Evolutionary conservation across 2,329 filamentous ascomycete species (phyloP).

Genomic region (Nemania sp.): DNA sequence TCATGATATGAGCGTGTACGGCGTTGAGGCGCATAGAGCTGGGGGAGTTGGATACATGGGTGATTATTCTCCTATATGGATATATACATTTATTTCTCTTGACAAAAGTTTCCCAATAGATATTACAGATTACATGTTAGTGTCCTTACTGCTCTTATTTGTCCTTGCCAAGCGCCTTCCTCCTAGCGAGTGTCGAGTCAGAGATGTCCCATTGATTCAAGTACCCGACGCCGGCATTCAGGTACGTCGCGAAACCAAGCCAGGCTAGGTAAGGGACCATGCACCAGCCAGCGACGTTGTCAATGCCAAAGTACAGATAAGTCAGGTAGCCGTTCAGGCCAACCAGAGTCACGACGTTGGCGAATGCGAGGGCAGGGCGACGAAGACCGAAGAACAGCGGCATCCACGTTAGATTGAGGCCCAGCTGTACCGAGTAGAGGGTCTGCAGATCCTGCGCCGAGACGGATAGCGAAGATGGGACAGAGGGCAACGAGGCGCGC

Average conservation of each 20-base stretch:
- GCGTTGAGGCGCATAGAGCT: slow-evolving; percentile 25
- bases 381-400: slow-evolving; percentile 86
- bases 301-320: slow-evolving; percentile 76
- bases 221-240: slow-evolving; percentile 71
- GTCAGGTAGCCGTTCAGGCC: slow-evolving; percentile 75
- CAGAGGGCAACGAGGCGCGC: slow-evolving; percentile 62
- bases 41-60: not conserved
- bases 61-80: slow-evolving; percentile 9
- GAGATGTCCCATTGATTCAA: slow-evolving; percentile 70
- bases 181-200: slow-evolving; percentile 38
- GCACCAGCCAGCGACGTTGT: slow-evolving; percentile 72
- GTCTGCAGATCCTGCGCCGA: slow-evolving; percentile 66
- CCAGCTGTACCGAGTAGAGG: slow-evolving; percentile 84
- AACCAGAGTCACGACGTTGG: slow-evolving; percentile 73
- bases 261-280: slow-evolving; percentile 84
- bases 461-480: slow-evolving; percentile 37
- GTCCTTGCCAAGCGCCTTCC: slow-evolving; percentile 38
- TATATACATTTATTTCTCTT: slow-evolving; percentile 13
- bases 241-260: slow-evolving; percentile 85
- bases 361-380: slow-evolving; percentile 72
- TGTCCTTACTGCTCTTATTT: slow-evolving; percentile 17
- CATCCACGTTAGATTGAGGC: slow-evolving; percentile 86
- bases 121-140: not conserved
- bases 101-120: slow-evolving; percentile 1
- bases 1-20: slow-evolving; percentile 21